These are phyloP conservation scores for Botrytis aclada DNA, from an alignment of 2,329 filamentous ascomycete genomes.

Conservation along the genomic window DNA sequence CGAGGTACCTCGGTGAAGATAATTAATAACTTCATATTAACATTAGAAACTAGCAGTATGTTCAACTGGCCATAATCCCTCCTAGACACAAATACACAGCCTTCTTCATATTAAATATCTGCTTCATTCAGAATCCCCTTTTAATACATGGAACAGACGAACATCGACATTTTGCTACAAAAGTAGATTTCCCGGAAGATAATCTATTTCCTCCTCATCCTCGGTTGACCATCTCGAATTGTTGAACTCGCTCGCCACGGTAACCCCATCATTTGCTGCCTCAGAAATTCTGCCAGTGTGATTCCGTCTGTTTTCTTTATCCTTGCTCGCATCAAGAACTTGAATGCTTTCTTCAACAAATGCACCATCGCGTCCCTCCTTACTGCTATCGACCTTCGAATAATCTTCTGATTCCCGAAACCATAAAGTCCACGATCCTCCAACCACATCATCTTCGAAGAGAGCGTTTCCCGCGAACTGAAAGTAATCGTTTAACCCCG, in stretches of 20 bases:
- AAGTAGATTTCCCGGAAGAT: neutral
- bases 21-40: too few relatives aligned
- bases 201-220: neutral
- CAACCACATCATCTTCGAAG: neutral
- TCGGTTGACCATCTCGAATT: neutral
- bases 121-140: fast-evolving
- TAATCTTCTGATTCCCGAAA: neutral
- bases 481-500: neutral
- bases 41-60: too few relatives aligned
- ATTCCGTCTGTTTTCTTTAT: fast-evolving
- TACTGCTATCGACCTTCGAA: neutral
- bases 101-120: fast-evolving
- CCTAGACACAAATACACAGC: neutral
- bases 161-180: neutral
- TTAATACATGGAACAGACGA: neutral
- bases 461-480: neutral
- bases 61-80: too few relatives aligned
- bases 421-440: neutral
- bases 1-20: too few relatives aligned
- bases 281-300: neutral
- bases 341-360: neutral
- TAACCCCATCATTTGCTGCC: neutral
- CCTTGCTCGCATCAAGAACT: neutral
- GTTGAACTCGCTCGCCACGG: neutral
- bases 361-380: neutral